Base-by-base conservation (phyloP, 2,329 filamentous ascomycete genomes). In the Penicillium sp. region DNA sequence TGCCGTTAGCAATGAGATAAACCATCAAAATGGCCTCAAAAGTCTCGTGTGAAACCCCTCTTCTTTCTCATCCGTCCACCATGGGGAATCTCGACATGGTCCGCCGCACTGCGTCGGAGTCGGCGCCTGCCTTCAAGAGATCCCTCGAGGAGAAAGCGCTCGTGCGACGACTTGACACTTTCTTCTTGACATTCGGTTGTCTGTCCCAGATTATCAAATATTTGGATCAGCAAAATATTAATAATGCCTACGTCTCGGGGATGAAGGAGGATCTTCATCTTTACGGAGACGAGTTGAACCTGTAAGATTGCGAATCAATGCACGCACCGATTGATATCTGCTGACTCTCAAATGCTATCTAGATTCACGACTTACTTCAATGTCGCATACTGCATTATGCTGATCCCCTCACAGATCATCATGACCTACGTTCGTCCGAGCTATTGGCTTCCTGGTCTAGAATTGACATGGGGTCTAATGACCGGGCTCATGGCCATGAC, bases 361-460 rank as follows among this genome's bases (percentile, higher is more conserved):
- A 68, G 66, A 54, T 74, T 74, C 57, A 73, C 70, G 1, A 74
- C 72, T 5, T 70, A 69, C 38, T 72, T 74, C 52, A 75, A 73
- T 49, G 66, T 70, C 16, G 69, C 68, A 1, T 75, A 75, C 53
- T 70, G 69, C 46, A 56, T 74, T 10, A 72, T 71, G 64, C 62
- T 73, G 9, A 70, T 75, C 10, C 73, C 73, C 2, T 71, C 70
- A 0, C 70, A 75, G 58, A 59, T 75, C 34, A 70, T 75, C 49
- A 57, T 75, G 51, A 73, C 72, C 5, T 71, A 72, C 50, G 47
- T 65, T 12, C 60, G 69, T 54, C 54, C 68, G 51, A 58, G 70
- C 34, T 63, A 51, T 42, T 69, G 65, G 65, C 55, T 69, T 1
- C 61, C 66, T 0, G 61, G 59, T 0, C 44, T 67, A n/a, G 67